phyloP scores from a whole-genome alignment of 768 basidiomycete species.

The Peribolospora kevripleyi region DNA sequence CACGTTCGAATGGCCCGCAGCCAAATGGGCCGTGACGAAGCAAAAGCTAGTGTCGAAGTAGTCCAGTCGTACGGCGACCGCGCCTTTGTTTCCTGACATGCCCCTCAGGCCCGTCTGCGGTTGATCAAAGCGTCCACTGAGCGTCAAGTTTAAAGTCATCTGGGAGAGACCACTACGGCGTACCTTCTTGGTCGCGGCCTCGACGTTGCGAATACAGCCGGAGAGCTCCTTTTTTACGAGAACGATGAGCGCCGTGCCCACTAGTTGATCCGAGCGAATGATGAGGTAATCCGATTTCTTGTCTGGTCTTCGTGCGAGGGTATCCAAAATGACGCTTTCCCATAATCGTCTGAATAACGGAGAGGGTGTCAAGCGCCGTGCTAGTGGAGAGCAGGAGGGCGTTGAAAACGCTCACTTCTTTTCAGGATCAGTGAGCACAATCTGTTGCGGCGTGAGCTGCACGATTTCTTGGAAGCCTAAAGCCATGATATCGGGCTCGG shows the following conservation, averaged over 20 bases:
- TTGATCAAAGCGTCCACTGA: conserved; percentile 23
- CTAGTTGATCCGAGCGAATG: conserved; percentile 84
- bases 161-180: conserved; percentile 2
- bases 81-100: conserved; percentile 94
- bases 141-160: not conserved
- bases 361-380: not conserved
- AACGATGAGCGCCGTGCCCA: conserved; percentile 76
- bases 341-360: conserved; percentile 41
- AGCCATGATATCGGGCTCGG: conserved; percentile 55
- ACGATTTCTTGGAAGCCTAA: conserved; percentile 95
- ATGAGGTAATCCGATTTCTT: conserved; percentile 54
- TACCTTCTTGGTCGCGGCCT: conserved; percentile 75
- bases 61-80: conserved; percentile 75
- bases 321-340: conserved; percentile 60
- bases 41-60: conserved; percentile 80
- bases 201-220: conserved; percentile 65
- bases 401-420: conserved; percentile 4
- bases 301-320: conserved; percentile 43
- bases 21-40: conserved; percentile 84
- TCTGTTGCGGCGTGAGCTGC: conserved; percentile 88
- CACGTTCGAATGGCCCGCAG: conserved; percentile 77
- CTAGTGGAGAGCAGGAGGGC: not conserved
- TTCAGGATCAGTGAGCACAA: conserved; percentile 27
- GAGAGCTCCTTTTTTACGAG: conserved; percentile 55
- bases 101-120: conserved; percentile 31